Base-by-base conservation (phyloP, 495 filamentous ascomycete genomes). In the Haplographium delicatum region DNA sequence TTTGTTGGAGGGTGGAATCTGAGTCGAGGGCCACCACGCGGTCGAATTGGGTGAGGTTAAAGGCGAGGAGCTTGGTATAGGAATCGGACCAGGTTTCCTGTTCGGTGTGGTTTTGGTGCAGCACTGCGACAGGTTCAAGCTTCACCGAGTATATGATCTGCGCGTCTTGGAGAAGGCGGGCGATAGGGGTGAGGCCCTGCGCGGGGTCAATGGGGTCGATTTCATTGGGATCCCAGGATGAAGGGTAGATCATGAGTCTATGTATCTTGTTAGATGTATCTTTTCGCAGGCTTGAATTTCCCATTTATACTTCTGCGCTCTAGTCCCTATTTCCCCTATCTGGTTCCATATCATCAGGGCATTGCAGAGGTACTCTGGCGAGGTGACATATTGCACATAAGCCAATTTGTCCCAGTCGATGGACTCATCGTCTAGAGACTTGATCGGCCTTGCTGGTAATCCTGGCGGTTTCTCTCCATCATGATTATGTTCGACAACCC, bases 331-430 rank as follows among this genome's bases (percentile, higher is more conserved):
- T 28, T 73, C 66, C 9, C 79, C 54, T 38, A 84, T 56, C 19
- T 76, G 62, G 41, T 78, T 79, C 51, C 84, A 76, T 4, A 84
- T 64, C 79, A 85, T 81, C 27, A 85, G 52, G 5, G 74, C 75
- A 58, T 84, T 84, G 67, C 82, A 85, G 6, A 85, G 69, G 51
- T 82, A 79, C 5, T 76, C 67, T 43, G 69, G 69, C 7, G 68
- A 70, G 1, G 79, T 81, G 5, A 79, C 82, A 67, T 83, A 84
- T 57, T 78, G 76, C 25, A 73, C 72, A 52, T 83, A 83, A 26
- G 76, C 78, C 44, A 70, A 75, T 39, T 70, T 72, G 20, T 69
- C 68, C 74, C 75, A 80, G 39, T 79, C 67, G 28, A 60, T 56
- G 3, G 41, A 40, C 18, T 25, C 7, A 6, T 40, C 33, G 2